Conservation (phyloP, 2,329 filamentous ascomycete genomes). For the Didymella arachidicola region DNA sequence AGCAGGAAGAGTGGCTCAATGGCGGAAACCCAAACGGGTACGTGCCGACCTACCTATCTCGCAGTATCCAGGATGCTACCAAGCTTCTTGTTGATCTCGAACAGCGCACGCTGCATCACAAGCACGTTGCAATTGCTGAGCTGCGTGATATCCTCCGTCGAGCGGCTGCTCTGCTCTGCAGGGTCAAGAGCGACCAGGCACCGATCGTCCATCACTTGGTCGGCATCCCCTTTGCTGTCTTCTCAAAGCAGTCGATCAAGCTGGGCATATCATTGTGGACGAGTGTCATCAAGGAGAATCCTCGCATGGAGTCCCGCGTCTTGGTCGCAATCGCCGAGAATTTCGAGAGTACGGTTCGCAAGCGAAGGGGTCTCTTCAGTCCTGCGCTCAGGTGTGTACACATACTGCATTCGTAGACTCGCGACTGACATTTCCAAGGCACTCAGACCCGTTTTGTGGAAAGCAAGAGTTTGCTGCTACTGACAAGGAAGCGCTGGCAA, state of each 20-base stretch:
- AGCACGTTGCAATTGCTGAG: slow-evolving; percentile 74
- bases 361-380: slow-evolving; percentile 82
- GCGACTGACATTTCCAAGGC: slow-evolving; percentile 52
- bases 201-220: slow-evolving; percentile 87
- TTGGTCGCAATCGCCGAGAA: slow-evolving; percentile 86
- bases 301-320: slow-evolving; percentile 83
- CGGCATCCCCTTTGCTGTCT: slow-evolving; percentile 88
- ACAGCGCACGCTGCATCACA: slow-evolving; percentile 71
- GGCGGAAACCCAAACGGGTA: slow-evolving; percentile 47
- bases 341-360: slow-evolving; percentile 85
- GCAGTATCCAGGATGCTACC: slow-evolving; percentile 61
- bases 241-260: slow-evolving; percentile 94
- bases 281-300: slow-evolving; percentile 95
- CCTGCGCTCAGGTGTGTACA: slow-evolving; percentile 66
- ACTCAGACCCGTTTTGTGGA: slow-evolving; percentile 86
- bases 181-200: slow-evolving; percentile 75
- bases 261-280: slow-evolving; percentile 96
- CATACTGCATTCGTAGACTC: background rate
- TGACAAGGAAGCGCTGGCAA: slow-evolving; percentile 76
- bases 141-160: slow-evolving; percentile 82
- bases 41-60: slow-evolving; percentile 35
- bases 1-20: slow-evolving; percentile 69
- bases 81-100: slow-evolving; percentile 75
- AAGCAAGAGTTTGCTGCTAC: slow-evolving; percentile 94
- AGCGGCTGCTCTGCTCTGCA: slow-evolving; percentile 86